These are phyloP conservation scores for Solanum microdontum DNA, from an alignment of 257 asterid species.

Conservation along the genomic window DNA sequence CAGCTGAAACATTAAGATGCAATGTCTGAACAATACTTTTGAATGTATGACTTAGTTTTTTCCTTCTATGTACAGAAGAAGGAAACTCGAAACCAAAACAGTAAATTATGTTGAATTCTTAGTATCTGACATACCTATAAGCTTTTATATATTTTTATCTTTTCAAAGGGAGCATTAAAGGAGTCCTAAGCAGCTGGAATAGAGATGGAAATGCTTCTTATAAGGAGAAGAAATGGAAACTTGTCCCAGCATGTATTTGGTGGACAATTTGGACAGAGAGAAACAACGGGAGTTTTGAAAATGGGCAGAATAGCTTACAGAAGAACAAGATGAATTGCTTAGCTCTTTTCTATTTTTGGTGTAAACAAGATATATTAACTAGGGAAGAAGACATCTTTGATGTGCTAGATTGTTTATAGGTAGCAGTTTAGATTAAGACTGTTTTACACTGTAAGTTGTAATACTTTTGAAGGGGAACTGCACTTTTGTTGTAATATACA, in stretches of 20 bases:
- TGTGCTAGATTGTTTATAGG: neutral
- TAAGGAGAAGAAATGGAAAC: neutral
- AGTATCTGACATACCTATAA: neutral
- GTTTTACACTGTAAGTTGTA: neutral
- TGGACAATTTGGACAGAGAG: neutral
- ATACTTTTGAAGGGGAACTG: neutral
- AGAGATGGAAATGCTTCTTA: neutral
- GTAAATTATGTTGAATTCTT: neutral
- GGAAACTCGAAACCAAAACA: neutral
- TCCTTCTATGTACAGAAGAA: neutral
- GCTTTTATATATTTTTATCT: neutral
- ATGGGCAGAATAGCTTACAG: neutral
- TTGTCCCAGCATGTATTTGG: neutral
- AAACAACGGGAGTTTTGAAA: neutral
- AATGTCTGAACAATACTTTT: neutral
- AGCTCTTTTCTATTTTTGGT: neutral
- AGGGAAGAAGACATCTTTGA: neutral
- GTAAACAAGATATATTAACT: neutral
- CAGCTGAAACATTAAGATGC: neutral
- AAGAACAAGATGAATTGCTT: neutral
- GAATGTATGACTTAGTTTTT: neutral
- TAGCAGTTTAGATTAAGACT: neutral
- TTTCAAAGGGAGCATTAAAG: neutral
- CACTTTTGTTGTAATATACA: neutral
- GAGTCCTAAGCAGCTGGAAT: neutral